Base-by-base conservation (phyloP, 31 red algal species). In the Bonnemaisonia californica region DNA sequence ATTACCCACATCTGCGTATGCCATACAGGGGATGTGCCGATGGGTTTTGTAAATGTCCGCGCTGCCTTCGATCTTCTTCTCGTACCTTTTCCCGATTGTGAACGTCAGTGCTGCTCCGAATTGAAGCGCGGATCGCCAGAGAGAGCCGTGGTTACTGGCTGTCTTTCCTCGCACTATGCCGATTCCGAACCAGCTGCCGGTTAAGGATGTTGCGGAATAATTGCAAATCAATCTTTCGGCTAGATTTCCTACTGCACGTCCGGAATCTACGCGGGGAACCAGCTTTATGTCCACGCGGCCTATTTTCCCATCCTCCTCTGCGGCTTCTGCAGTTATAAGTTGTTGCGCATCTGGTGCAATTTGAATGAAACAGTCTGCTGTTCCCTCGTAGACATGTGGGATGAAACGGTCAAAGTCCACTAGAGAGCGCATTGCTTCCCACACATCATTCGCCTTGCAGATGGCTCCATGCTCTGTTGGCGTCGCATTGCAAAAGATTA, bases 11-110 rank as follows among this genome's bases (percentile, higher is more conserved):
- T 71, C 29, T 24, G 26, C 36, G 45, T 84, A 92, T 18, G 73
- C n/a, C 13, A 92, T 38, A 28, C 74, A 81, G 2, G 89, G 89
- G 39, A 92, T 61, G 34, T 85, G 81, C 16, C 89, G 71, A 28
- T 71, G 48, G 7, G 71, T 79, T 55, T 83, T 92, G 82, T 82
- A 90, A n/a, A 84, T 64, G 62, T 90, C 71, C 23, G 89, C 82
- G 22, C 89, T 62, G 3, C 77, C 87, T n/a, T 91, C 87, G 30
- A 83, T 33, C 19, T 77, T 74, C 51, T 57, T 51, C 13, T 70
- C 38, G 62, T 92, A 92, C 34, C 80, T 71, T 29, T 65, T 64
- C 32, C 89, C 89, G 36, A 92, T 92, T 16, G 89, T 92, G 62
- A 92, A 92, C 5, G 78, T 82, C 22, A 81, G 28, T 1, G 89